These are phyloP conservation scores for Roridomyces roridus DNA, from an alignment of 768 basidiomycete species.

Conservation along the genomic window DNA sequence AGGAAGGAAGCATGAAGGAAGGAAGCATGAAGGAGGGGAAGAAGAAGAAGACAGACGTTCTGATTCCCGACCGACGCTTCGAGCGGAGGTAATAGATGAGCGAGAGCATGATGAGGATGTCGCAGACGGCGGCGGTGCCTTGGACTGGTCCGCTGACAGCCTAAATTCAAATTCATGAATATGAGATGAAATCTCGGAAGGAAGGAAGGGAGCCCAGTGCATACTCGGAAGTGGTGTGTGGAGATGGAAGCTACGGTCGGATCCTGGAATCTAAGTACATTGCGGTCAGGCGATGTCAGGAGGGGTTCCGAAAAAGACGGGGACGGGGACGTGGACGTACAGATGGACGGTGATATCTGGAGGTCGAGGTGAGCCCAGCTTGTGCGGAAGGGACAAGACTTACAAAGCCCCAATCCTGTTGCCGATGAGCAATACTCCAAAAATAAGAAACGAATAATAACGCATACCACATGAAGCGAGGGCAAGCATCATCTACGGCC, in stretches of 20 bases:
- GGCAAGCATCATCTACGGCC: not conserved
- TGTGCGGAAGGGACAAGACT: not conserved
- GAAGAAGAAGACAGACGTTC: not conserved
- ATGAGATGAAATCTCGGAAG: no score
- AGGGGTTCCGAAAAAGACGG: not conserved
- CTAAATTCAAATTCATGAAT: not conserved
- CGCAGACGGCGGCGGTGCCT: slow-evolving; percentile 11
- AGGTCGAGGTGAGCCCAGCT: not conserved
- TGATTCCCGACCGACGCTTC: not conserved
- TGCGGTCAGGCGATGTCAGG: not conserved
- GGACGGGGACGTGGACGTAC: not conserved
- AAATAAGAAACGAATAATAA: not conserved
- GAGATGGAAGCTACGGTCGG: slow-evolving; percentile 5
- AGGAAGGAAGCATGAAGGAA: no score
- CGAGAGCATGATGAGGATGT: slow-evolving; percentile 7
- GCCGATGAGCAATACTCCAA: not conserved
- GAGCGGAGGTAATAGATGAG: slow-evolving; percentile 13
- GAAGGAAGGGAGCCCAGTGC: no score
- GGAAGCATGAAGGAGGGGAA: not conserved
- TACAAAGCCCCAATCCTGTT: slow-evolving; percentile 9
- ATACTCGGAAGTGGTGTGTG: not conserved
- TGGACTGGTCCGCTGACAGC: slow-evolving; percentile 10
- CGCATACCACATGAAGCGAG: not conserved
- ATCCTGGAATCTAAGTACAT: slow-evolving; percentile 12
- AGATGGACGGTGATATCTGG: slow-evolving; percentile 10